These are phyloP conservation scores for Eutypella sp. DNA, from an alignment of 2,329 filamentous ascomycete species.

Conservation along the genomic window DNA sequence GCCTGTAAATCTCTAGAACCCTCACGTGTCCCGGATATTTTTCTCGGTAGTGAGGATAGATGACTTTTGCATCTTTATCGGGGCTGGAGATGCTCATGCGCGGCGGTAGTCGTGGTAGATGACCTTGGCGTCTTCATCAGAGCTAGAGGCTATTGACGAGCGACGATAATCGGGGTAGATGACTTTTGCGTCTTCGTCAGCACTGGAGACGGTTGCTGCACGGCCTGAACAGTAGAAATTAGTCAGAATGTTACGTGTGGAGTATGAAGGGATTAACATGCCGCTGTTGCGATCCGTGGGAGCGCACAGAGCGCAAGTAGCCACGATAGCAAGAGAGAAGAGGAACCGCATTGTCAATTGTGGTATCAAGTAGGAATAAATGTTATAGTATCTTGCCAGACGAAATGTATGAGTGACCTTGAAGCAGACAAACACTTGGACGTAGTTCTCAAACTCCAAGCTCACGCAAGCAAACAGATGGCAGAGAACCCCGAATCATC, in stretches of 20 bases:
- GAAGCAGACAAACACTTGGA: slow-evolving; percentile 1
- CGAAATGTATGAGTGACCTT: slow-evolving; percentile 1
- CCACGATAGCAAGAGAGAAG: slow-evolving; percentile 1
- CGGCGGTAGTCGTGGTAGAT: neutral
- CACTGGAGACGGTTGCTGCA: slow-evolving; percentile 1
- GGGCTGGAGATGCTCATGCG: too few relatives aligned
- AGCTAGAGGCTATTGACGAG: neutral
- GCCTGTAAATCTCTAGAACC: too few relatives aligned
- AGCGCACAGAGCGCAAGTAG: slow-evolving; percentile 5
- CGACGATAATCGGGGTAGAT: slow-evolving; percentile 4
- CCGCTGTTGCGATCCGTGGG: slow-evolving; percentile 3
- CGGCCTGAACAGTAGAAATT: slow-evolving; percentile 3
- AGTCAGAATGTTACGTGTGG: slow-evolving; percentile 2
- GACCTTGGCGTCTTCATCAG: neutral
- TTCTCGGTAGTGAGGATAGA: too few relatives aligned
- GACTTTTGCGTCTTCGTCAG: slow-evolving; percentile 4
- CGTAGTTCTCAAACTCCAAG: slow-evolving; percentile 1
- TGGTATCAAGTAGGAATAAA: neutral
- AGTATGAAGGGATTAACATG: slow-evolving; percentile 3
- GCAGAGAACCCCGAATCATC: slow-evolving; percentile 1
- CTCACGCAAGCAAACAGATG: neutral
- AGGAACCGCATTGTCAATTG: slow-evolving; percentile 3
- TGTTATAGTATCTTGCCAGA: slow-evolving; percentile 1
- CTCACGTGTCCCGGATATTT: too few relatives aligned
- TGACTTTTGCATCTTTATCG: too few relatives aligned